Evolutionary conservation across 2,329 filamentous ascomycete species (phyloP), one percentile per base, ranked within the genome.

Genomic region (Colletotrichum sansevieriae): DNA sequence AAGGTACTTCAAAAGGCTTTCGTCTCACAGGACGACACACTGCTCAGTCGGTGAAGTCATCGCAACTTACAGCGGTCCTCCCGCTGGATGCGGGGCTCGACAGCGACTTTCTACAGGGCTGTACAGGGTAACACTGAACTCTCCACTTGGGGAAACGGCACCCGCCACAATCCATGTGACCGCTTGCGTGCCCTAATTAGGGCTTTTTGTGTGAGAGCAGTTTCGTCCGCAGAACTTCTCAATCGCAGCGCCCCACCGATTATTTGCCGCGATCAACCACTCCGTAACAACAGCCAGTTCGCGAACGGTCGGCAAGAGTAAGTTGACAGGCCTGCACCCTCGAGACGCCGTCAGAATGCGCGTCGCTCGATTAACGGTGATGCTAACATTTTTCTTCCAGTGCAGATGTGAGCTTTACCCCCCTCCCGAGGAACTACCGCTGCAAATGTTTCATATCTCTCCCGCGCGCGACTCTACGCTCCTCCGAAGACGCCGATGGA

Each of bases 321-420:
- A 86, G 87, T 87, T 70, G 67, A 73, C 35, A 62, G 52, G 47
- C 56, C 22, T 29, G 7, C 39, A 46, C 33, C 60, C 15, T 20
- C 20, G 52, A 37, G 25, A 33, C 12, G 52, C 35, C 44, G 54
- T 39, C 20, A 15, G 58, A 33, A 20, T 29, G 12, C 8, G 20
- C 12, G n/a, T 44, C 43, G 44, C 12, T 59, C 10, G 15, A 55
- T 29, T 60, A 11, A 54, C n/a, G 25, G 41, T 41, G 62, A 71
- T 72, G 55, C 73, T 75, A 72, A 78, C 72, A 52, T 47, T 49
- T 61, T 43, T 74, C 71, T 75, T 81, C 78, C 76, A 95, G 93
- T 96, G 93, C 93, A 96, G 91, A 96, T 96, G 92, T 95, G 90
- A 91, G 92, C 78, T 25, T 72, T 75, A 72, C 74, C 66, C 68